Conservation (phyloP, 2,329 filamentous ascomycete genomes). For the Ophiostoma angusticollis region DNA sequence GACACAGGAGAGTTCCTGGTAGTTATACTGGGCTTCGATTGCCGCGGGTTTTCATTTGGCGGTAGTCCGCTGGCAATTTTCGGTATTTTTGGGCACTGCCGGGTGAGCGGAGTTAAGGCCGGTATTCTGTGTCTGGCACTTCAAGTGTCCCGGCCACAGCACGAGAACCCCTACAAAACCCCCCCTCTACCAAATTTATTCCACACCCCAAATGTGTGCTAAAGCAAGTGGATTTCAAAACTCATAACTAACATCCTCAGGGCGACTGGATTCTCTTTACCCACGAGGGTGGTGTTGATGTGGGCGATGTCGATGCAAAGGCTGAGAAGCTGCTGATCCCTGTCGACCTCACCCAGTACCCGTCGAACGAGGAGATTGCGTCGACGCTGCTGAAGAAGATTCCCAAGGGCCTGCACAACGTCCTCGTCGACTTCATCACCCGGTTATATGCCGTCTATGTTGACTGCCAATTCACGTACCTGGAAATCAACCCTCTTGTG, state of each 20-base stretch:
- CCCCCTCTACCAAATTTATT: too few species aligned
- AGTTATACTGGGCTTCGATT: too few species aligned
- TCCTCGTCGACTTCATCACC: slow-evolving; percentile 98
- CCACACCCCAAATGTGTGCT: too few species aligned
- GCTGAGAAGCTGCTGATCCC: slow-evolving; percentile 97
- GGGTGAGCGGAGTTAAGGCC: too few species aligned
- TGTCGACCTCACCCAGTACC: slow-evolving; percentile 87
- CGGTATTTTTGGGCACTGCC: too few species aligned
- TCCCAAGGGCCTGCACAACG: slow-evolving; percentile 89
- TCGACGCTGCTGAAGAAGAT: slow-evolving; percentile 78
- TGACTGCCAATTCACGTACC: slow-evolving; percentile 99
- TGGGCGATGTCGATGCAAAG: slow-evolving; percentile 97
- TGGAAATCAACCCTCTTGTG: slow-evolving; percentile 98
- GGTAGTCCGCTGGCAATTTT: too few species aligned
- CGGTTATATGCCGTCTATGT: slow-evolving; percentile 97
- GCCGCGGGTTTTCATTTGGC: too few species aligned
- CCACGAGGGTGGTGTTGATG: slow-evolving; percentile 98
- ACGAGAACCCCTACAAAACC: too few species aligned
- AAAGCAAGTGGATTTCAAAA: too few species aligned
- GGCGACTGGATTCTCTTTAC: slow-evolving; percentile 99
- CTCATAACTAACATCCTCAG: slow-evolving; percentile 38
- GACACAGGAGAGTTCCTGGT: too few species aligned
- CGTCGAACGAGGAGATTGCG: slow-evolving; percentile 91
- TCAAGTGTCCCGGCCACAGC: too few species aligned
- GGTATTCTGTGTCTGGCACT: too few species aligned